Evolutionary conservation across 208 protist genomes (phyloP).

Genomic region (Lotmaria passim): DNA sequence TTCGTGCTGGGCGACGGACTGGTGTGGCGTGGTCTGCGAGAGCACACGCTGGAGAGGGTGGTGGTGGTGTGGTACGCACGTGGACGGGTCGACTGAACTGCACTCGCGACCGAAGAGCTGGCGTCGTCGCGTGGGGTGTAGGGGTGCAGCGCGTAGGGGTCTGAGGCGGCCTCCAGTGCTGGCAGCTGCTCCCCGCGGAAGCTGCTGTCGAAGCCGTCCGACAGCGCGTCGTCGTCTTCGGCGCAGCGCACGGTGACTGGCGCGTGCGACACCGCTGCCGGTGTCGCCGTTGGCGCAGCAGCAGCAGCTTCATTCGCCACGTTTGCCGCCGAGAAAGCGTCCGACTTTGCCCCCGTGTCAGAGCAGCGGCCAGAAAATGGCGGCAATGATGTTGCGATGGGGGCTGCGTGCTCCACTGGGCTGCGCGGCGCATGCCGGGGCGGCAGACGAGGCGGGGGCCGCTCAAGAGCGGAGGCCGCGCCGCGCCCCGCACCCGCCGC

Average conservation of each 20-base stretch:
- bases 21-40: neutral
- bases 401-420: too few species aligned
- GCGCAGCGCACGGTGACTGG: constrained; percentile 14
- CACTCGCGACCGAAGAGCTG: neutral
- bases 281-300: neutral
- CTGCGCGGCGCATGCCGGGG: neutral
- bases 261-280: neutral
- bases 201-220: neutral
- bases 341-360: too few species aligned
- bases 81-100: neutral
- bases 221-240: constrained; percentile 10
- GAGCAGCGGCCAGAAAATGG: too few species aligned
- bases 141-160: constrained; percentile 8
- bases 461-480: neutral
- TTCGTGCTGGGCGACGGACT: constrained; percentile 2
- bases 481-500: neutral
- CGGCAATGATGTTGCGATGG: too few species aligned
- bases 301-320: neutral
- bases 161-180: neutral
- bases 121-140: constrained; percentile 10
- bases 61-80: neutral
- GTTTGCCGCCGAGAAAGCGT: neutral
- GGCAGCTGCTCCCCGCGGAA: neutral
- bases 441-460: neutral
- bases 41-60: neutral